A percentile compares a stretch with the other conserved stretches of the same genome.
phyloP scores from a whole-genome alignment of 2,329 filamentous ascomycete genomes.

The Ceratocystis cubensis region DNA sequence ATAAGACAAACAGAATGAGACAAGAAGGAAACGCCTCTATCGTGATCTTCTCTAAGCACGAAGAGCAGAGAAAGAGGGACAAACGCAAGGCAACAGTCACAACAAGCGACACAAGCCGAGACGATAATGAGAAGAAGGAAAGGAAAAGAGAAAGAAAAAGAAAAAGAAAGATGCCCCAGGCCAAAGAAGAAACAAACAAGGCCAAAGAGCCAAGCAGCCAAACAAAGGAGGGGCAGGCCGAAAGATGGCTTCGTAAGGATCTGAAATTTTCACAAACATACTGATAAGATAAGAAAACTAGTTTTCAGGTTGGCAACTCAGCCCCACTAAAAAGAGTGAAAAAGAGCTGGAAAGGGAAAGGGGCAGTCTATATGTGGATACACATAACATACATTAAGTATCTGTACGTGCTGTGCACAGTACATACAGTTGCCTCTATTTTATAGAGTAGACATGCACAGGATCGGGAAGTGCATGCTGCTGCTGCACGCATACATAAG shows the following conservation, averaged over 20 bases:
- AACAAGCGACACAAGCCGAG: neutral
- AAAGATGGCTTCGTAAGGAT: slow-evolving; percentile 5
- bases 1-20: neutral
- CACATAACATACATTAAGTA: neutral
- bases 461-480: too few relatives aligned
- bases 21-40: neutral
- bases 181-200: neutral
- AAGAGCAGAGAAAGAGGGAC: slow-evolving; percentile 1
- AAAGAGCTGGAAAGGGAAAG: neutral
- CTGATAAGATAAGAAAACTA: slow-evolving; percentile 3
- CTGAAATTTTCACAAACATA: slow-evolving; percentile 3
- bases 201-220: neutral
- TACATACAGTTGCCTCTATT: neutral
- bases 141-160: slow-evolving; percentile 3
- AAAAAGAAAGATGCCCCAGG: neutral
- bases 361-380: neutral
- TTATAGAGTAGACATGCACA: neutral
- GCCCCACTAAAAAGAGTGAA: neutral
- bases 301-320: neutral
- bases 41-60: slow-evolving; percentile 5
- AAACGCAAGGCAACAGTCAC: neutral
- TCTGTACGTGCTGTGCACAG: too few relatives aligned
- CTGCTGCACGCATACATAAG: neutral
- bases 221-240: neutral
- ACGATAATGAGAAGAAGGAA: neutral